Evolutionary conservation across 164 flowering plant genomes (phyloP), one percentile per base, ranked within the genome.

Genomic region (Nelumbo lutea): DNA sequence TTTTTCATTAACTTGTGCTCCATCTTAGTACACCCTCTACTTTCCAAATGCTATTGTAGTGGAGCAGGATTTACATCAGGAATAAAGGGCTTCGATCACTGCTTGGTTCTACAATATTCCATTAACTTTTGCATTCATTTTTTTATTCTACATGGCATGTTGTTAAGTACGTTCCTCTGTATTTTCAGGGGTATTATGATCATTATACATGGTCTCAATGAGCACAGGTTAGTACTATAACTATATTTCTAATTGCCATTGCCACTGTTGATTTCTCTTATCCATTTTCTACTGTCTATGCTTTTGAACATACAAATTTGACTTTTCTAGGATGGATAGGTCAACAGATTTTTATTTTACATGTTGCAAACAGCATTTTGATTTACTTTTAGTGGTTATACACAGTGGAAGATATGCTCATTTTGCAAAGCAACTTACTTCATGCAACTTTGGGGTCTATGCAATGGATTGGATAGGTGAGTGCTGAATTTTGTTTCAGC

Each of bases 381-480:
- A 27, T 27, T 27, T 27, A 27, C 27, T 27, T 27, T 27, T 77
- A 47, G 10, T 72, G 42, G 47, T 67, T 27, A 27, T 83, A 78
- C 78, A 5, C 86, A 95, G 99, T 86, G 99, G 99, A 71, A 83
- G 99, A 74, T 95, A 95, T 79, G 82, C 88, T 78, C 79, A 88
- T 42, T 95, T 95, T 79, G 97, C 99, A 64, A 83, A 64, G 78
- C 96, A 90, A 71, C 85, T 95, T 42, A 89, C 85, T 4, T 74
- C 90, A 38, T 79, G 85, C 79, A 80, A 83, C 74, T 95, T 83
- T 76, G 98, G 97, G 45, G 99, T 88, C 59, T 90, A 88, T 86
- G 98, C 93, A 68, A 88, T 95, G 92, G 99, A 95, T 76, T 95
- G 99, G 99, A 88, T 86, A 70, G 99, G 99, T 94, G 72, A 8